phyloP scores from a whole-genome alignment of 768 basidiomycete species.

The Lactarius hengduanensis region DNA sequence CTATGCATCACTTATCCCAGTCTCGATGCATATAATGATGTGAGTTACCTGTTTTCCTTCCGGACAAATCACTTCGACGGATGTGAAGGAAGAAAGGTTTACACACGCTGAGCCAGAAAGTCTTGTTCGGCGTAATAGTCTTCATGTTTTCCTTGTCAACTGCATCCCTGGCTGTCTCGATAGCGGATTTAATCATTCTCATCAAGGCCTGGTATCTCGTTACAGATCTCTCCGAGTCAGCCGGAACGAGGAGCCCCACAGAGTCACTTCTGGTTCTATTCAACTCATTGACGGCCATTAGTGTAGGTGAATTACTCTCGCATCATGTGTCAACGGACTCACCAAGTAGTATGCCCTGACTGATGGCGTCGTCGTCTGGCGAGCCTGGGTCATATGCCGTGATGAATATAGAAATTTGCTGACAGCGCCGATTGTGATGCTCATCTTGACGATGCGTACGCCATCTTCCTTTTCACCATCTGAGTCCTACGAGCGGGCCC shows the following conservation, averaged over 20 bases:
- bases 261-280: not conserved
- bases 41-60: not conserved
- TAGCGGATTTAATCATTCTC: not conserved
- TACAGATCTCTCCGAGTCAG: not conserved
- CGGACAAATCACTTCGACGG: not conserved
- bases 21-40: not conserved
- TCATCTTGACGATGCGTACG: not conserved
- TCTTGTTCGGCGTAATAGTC: not conserved
- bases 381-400: slow-evolving; percentile 1
- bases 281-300: not conserved
- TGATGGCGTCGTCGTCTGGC: slow-evolving; percentile 7
- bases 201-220: not conserved
- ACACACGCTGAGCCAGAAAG: not conserved
- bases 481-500: not conserved
- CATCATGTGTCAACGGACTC: not conserved
- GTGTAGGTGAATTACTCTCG: not conserved
- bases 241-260: not conserved
- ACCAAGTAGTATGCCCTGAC: not conserved
- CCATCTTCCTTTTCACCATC: too few relatives aligned
- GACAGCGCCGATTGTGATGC: not conserved
- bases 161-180: not conserved
- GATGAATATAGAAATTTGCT: not conserved
- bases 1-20: not conserved
- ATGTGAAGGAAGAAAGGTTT: not conserved
- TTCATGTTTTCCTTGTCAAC: slow-evolving; percentile 7